Base-by-base conservation (phyloP, 2,329 filamentous ascomycete genomes). In the Fusarium solani-melongenae region DNA sequence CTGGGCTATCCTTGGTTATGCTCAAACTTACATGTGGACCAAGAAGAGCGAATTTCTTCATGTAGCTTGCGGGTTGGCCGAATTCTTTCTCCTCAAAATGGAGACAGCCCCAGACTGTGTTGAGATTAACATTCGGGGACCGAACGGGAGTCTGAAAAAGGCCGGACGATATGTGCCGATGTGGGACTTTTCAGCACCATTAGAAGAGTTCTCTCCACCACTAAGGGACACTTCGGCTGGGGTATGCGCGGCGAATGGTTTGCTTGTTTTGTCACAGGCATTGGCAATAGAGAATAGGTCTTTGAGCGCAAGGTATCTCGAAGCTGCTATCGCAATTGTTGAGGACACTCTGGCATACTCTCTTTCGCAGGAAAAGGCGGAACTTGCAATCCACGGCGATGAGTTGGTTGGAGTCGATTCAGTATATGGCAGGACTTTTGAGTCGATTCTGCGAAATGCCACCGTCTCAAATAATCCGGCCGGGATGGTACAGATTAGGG, bases 21-120 rank as follows among this genome's bases (percentile, higher is more conserved):
- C 85, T 0, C 86, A 87, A 70, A 85, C 84, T 0, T 87, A 86
- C 60, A 78, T 77, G 33, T 87, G 85, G 84, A 87, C 86, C 0
- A 84, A 83, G 27, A 82, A 86, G 6, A 22, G 66, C 0, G 73
- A 71, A 2, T 87, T 86, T 59, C 77, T 87, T 1, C 69, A 82
- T 0, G 84, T 85, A 0, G 83, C 87, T 0, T 82, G 83, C 10
- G 80, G 81, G 1, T 80, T 86, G 22, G 84, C 86, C 1, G 80
- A 86, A 56, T 86, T 87, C 67, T 89, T 88, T 69, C 70, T 88
- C 5, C 61, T 75, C 0, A 78, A 84, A 0, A 76, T 88, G 11
- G 77, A 79, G 36, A 73, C 67, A 1, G 68, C 79, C 1, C 78
- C 79, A 1, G 44, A 46, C 11, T 73, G 68, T 12, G 78, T 56